phyloP scores from a whole-genome alignment of 257 asterid species.

The Plantago elongata region DNA sequence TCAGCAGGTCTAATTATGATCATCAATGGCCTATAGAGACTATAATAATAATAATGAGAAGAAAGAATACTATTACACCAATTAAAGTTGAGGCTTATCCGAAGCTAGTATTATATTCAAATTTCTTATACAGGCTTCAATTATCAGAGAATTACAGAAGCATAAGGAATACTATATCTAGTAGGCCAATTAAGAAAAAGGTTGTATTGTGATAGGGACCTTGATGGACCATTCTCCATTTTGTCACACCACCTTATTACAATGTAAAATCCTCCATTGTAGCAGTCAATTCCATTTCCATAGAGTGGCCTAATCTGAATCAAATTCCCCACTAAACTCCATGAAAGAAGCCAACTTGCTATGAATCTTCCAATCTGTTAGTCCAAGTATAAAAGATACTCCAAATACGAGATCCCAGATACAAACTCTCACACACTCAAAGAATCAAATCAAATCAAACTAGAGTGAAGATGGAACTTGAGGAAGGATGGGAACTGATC shows the following conservation, averaged over 20 bases:
- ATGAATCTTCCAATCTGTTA: slow-evolving; percentile 17
- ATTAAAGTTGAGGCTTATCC: too few species aligned
- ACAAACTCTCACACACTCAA: neutral
- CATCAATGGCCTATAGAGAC: too few species aligned
- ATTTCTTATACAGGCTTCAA: neutral
- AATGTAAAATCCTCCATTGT: neutral
- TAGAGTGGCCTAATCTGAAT: slow-evolving; percentile 1
- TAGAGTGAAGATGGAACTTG: slow-evolving; percentile 39
- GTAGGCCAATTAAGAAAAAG: slow-evolving; percentile 16
- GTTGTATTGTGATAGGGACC: neutral
- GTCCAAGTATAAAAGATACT: slow-evolving; percentile 1
- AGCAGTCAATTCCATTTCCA: neutral
- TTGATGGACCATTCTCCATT: slow-evolving; percentile 12
- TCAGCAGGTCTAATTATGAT: too few species aligned
- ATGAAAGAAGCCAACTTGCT: slow-evolving; percentile 28
- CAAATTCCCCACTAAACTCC: slow-evolving; percentile 32
- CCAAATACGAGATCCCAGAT: slow-evolving; percentile 1
- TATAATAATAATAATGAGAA: too few species aligned
- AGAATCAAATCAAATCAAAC: slow-evolving; percentile 1
- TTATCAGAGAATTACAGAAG: neutral
- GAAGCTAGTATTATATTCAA: neutral
- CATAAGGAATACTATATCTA: neutral
- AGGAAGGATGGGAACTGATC: slow-evolving; percentile 81
- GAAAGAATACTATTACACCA: too few species aligned
- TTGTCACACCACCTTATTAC: neutral